Percentiles rank a stretch among this genome's conserved stretches.
Conservation (phyloP, 2,329 filamentous ascomycete species). For the Claviceps monticola region DNA sequence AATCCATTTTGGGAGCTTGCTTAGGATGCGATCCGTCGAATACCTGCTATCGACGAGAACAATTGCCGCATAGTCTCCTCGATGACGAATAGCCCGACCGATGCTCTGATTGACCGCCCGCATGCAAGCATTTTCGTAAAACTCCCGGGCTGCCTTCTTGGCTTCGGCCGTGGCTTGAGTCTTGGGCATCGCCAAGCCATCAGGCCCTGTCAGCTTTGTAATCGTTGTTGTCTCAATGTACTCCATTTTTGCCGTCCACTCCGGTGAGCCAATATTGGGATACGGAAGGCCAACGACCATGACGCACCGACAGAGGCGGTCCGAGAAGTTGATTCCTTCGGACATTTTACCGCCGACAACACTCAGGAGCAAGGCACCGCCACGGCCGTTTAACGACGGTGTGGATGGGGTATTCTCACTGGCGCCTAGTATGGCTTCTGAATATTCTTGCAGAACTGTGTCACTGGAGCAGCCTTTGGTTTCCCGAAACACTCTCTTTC, state of each 20-base stretch:
- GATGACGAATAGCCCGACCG: conserved; percentile 79
- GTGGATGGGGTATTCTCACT: background rate
- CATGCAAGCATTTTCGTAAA: conserved; percentile 94
- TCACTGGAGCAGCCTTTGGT: conserved; percentile 45
- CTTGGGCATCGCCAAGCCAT: conserved; percentile 8
- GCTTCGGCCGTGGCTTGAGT: conserved; percentile 18
- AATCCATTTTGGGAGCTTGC: conserved; percentile 86
- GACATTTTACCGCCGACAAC: conserved; percentile 92
- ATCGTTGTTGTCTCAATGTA: conserved; percentile 58
- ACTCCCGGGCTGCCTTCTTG: conserved; percentile 55
- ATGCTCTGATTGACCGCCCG: conserved; percentile 94
- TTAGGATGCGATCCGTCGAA: conserved; percentile 54
- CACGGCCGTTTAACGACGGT: background rate
- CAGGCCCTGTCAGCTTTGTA: conserved; percentile 17
- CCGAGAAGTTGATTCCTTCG: conserved; percentile 96
- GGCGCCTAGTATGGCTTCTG: conserved; percentile 44
- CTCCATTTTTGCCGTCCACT: conserved; percentile 86
- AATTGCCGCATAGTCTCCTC: conserved; percentile 80
- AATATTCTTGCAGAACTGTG: conserved; percentile 60
- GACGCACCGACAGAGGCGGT: conserved; percentile 76
- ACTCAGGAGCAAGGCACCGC: conserved; percentile 70
- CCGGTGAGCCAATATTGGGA: conserved; percentile 74
- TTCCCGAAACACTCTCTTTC: conserved; percentile 51
- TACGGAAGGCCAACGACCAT: conserved; percentile 88
- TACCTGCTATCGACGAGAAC: conserved; percentile 74